Base-by-base conservation (phyloP, 257 asterid genomes). In the Solanum sitiens region DNA sequence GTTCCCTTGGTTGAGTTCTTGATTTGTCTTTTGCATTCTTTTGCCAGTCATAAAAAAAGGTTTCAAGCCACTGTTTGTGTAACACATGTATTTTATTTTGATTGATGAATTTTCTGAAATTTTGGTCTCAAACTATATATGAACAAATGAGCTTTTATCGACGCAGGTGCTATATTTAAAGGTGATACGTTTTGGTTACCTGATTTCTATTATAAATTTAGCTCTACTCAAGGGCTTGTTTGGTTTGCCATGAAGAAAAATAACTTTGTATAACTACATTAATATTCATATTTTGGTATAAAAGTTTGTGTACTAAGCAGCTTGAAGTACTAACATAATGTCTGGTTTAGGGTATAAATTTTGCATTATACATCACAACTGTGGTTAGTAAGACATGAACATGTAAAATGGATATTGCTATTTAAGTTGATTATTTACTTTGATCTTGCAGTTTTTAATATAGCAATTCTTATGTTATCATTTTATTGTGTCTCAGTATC, bases 1-100 rank as follows among this genome's bases (percentile, higher is more conserved):
- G 88, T 97, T 92, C 89, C 98, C 99, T 9, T 97, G 98, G 98
- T 92, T 94, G 79, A 92, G 90, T 65, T 92, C 94, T 7, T 95
- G 92, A 90, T 75, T 83, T 35, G 23, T 74, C 42, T 5, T 70
- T 6, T 71, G 72, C 45, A 39, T 37, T 50, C 70, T 83, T 83
- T 53, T 50, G 30, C 88, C 80, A 25, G 83, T 33, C 47, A 32
- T 82, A 3, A 50, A 82, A 82, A 50, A 50, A 32, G 16, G 53
- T 82, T 50, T 18, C 45, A 82, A 82, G 71, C 30, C 30, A 27
- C 68, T 80, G 21, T 50, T 82, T 82, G 45, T 82, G 70, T 30
- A 32, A 27, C 44, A 47, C 6, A 30, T 50, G 45, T 50, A 82
- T 80, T 80, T 82, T 71, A 27, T 27, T 82, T 82, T 50, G 32